Evolutionary conservation across 176 grass and related monocot species (phyloP), one percentile per base, ranked within the genome.

Genomic region (Thalia dealbata): DNA sequence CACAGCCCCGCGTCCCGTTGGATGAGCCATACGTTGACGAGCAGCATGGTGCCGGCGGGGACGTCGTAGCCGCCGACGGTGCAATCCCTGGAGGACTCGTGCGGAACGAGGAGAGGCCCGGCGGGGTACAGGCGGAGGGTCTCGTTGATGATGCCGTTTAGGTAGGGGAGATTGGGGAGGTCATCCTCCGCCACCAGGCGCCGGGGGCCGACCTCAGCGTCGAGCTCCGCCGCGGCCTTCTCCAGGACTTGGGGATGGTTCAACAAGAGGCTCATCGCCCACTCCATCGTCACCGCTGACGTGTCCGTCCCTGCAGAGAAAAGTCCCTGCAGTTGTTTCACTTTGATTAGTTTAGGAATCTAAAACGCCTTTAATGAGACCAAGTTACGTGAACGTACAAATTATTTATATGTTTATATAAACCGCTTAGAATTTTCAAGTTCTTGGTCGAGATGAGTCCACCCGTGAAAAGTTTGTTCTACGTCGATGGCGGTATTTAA

Each of bases 221-320:
- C 72, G 19, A 74, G 55, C 72, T 74, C 72, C 3, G 55, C n/a
- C n/a, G 26, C 25, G 11, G 35, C 55, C 18, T 74, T 74, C 54
- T 60, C 14, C 52, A 74, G 18, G 3, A n/a, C 55, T 9, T 46
- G 16, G 3, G 52, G 72, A 61, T 61, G 19, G 72, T 61, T 74
- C 0, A 74, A 12, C 5, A 74, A 54, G 3, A 74, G 72, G 26
- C 50, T 59, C 72, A 74, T 61, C 6, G 72, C 72, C 72, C 72
- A 74, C 24, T 74, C 72, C 3, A 74, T 45, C 7, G 72, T 61
- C 13, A 0, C 27, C 0, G 72, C 26, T 14, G 72, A 25, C 14
- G 52, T 27, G 7, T 74, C 55, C 27, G 72, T 61, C 26, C 72
- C 54, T 12, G 72, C 72, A 22, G 30, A 8, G 1, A 74, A 25